These are phyloP conservation scores for Alloteropsis semialata DNA, from an alignment of 176 grass and related monocot genomes.

Conservation along the genomic window DNA sequence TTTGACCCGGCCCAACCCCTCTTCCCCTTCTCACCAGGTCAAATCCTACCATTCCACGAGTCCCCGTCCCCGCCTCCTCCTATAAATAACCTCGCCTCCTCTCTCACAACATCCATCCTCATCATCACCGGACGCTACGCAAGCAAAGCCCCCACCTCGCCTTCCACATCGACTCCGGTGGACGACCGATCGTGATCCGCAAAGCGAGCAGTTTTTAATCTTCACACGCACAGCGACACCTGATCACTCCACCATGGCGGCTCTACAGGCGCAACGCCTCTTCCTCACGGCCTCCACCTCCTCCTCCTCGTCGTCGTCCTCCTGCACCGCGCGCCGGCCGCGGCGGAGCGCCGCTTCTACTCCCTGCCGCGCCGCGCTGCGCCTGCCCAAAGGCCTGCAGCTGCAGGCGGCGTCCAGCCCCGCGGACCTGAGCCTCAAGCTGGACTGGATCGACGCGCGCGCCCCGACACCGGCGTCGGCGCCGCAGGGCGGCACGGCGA, in stretches of 20 bases:
- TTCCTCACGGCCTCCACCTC: neutral
- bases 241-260: neutral
- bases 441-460: constrained; percentile 16
- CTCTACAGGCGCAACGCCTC: constrained; percentile 12
- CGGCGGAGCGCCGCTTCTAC: neutral
- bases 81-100: neutral
- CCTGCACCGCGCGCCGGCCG: neutral
- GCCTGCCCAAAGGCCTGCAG: neutral
- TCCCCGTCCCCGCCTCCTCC: neutral
- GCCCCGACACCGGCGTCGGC: neutral
- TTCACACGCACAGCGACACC: neutral
- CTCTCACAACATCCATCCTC: neutral
- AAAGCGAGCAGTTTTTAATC: neutral
- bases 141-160: neutral
- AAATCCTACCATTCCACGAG: neutral
- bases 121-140: neutral
- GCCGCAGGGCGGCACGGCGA: neutral
- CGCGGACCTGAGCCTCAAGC: neutral
- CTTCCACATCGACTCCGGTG: neutral
- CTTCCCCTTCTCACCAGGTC: neutral
- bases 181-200: neutral
- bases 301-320: neutral
- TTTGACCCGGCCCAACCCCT: neutral
- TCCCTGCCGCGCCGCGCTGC: constrained; percentile 1
- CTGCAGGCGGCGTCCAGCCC: neutral